Percentiles rank a stretch among this genome's conserved stretches.
Conservation (phyloP, 495 filamentous ascomycete genomes). For the Hypoxylon lienhwacheense region DNA sequence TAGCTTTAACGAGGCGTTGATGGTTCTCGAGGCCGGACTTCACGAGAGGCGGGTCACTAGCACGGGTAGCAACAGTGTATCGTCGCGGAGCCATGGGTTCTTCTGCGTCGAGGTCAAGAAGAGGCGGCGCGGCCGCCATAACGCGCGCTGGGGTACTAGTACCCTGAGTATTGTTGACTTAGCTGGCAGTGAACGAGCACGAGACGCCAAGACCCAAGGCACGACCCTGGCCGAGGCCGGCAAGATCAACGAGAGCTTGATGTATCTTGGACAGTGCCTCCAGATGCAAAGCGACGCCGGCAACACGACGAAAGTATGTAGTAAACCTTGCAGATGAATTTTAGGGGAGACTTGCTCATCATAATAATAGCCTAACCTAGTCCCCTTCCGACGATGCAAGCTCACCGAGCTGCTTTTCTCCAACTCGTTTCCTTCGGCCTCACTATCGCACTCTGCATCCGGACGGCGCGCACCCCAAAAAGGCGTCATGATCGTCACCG, state of each 20-base stretch:
- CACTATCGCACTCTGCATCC: slow-evolving; percentile 47
- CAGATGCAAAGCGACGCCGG: slow-evolving; percentile 88
- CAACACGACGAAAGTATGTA: slow-evolving; percentile 69
- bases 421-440: slow-evolving; percentile 80
- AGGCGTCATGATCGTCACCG: slow-evolving; percentile 94
- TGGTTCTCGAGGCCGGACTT: slow-evolving; percentile 88
- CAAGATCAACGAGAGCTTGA: slow-evolving; percentile 95
- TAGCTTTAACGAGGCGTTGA: slow-evolving; percentile 82
- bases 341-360: slow-evolving; percentile 25
- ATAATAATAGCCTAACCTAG: slow-evolving; percentile 65
- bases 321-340: neutral
- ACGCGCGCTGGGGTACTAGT: slow-evolving; percentile 72
- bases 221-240: slow-evolving; percentile 92
- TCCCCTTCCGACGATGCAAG: slow-evolving; percentile 95
- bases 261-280: slow-evolving; percentile 97
- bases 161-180: slow-evolving; percentile 89
- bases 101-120: slow-evolving; percentile 96
- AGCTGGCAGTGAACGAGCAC: slow-evolving; percentile 89
- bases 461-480: slow-evolving; percentile 67
- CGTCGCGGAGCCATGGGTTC: slow-evolving; percentile 91
- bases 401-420: slow-evolving; percentile 95
- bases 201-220: slow-evolving; percentile 90
- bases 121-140: slow-evolving; percentile 58
- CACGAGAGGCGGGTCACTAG: slow-evolving; percentile 85
- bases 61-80: slow-evolving; percentile 85